Evolutionary conservation across 2,329 filamentous ascomycete species (phyloP), one percentile per base, ranked within the genome.

Genomic region (Fusarium sarcochroum): DNA sequence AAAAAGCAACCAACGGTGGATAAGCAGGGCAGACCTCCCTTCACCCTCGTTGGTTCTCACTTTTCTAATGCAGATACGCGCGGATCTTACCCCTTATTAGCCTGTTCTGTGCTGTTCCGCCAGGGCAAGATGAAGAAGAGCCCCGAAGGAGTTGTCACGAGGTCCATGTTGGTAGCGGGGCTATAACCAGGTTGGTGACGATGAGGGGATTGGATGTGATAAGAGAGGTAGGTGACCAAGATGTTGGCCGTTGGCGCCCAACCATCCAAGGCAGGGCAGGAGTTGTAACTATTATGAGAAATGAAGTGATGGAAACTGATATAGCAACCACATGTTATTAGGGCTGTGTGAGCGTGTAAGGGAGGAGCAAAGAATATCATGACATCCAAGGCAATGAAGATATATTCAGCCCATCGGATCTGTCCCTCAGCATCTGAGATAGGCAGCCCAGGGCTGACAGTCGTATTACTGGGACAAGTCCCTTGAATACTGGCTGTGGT

Each of bases 141-240:
- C 66, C 66, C 56, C 55, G 61, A 65, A 58, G 44, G 60, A 63
- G 56, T 49, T 58, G 69, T 73, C 71, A 73, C 71, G 67, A 69
- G 71, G 71, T 20, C 67, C 53, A 53, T 52, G 44, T 64, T 21
- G 46, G 62, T 70, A 73, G 70, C 70, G 70, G 68, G 70, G 70
- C 61, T 53, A 44, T 51, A 60, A 41, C 68, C 65, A 23, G 61
- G 57, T 69, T 62, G 48, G 65, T 67, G 49, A 64, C 52, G 58
- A 47, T 21, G 27, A 63, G 45, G 54, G 38, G 55, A 30, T 30
- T 30, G 59, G 69, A 68, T 66, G 69, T 68, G 63, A 68, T 68
- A 55, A 63, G 54, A 47, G 51, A 69, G 47, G 68, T 70, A 69
- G 47, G 68, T 70, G 68, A 69, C 61, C 37, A 56, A 61, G 37